Conservation (phyloP, 257 asterid genomes). For the Solanum dulcamara region DNA sequence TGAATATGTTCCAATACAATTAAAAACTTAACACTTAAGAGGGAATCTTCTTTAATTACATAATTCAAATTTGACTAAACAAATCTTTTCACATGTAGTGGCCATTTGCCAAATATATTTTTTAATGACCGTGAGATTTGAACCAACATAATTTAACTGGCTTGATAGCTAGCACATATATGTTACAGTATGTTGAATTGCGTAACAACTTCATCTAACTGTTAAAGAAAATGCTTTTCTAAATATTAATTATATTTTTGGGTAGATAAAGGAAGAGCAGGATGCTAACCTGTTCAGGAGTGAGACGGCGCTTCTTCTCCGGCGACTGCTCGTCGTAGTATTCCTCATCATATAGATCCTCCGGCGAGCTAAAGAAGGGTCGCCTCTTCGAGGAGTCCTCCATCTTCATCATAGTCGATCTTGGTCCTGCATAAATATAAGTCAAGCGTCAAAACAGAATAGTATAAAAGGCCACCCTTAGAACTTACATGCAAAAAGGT, state of each 20-base stretch:
- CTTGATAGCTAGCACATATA: background rate
- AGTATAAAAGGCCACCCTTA: background rate
- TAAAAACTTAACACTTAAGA: background rate
- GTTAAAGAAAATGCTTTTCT: background rate
- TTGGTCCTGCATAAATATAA: conserved; percentile 22
- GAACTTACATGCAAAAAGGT: background rate
- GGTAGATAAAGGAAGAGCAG: background rate
- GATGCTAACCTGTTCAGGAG: conserved; percentile 67
- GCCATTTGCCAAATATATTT: background rate
- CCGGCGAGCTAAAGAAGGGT: conserved; percentile 67
- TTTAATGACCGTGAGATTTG: background rate
- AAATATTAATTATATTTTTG: background rate
- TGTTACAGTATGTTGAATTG: background rate
- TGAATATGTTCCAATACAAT: background rate
- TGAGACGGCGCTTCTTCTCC: conserved; percentile 96
- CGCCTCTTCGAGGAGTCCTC: conserved; percentile 68
- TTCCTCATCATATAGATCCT: conserved; percentile 74
- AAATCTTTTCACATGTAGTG: background rate
- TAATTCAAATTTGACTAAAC: background rate
- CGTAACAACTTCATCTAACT: background rate
- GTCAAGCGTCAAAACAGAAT: background rate
- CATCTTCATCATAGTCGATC: conserved; percentile 55
- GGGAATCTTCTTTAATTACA: background rate
- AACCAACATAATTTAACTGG: background rate
- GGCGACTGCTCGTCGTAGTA: conserved; percentile 87